Percentiles rank a stretch among this genome's conserved stretches.
These are phyloP conservation scores for Serpula lacrymans DNA, from an alignment of 768 basidiomycete genomes.

Conservation along the genomic window DNA sequence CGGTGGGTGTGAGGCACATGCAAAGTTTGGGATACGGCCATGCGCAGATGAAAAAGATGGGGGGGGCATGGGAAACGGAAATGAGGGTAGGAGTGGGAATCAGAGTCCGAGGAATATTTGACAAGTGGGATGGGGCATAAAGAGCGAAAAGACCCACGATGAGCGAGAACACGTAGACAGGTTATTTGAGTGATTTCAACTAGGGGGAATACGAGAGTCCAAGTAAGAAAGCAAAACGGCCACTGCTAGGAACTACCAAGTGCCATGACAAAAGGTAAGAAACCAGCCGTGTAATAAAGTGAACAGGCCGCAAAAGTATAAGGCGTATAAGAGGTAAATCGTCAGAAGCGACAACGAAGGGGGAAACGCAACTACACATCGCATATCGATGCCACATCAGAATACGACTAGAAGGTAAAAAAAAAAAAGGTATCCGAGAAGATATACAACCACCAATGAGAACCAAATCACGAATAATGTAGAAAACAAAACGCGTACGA, in stretches of 20 bases:
- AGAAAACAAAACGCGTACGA: constrained; percentile 30
- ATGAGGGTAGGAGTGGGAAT: constrained; percentile 7
- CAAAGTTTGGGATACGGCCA: too few species aligned
- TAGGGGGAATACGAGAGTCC: constrained; percentile 13
- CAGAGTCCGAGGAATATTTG: constrained; percentile 21
- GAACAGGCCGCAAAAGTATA: constrained; percentile 17
- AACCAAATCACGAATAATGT: constrained; percentile 33
- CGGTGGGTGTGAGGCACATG: too few species aligned
- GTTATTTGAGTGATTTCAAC: constrained; percentile 16
- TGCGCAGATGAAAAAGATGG: too few species aligned
- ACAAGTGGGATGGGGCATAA: constrained; percentile 19
- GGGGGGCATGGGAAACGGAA: constrained; percentile 11
- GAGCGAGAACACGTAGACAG: constrained; percentile 10
- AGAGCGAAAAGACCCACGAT: constrained; percentile 18
- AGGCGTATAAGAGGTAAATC: constrained; percentile 20
- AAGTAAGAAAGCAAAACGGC: constrained; percentile 17
- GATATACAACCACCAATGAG: constrained; percentile 29
- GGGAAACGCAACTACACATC: too few species aligned
- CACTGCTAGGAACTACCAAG: constrained; percentile 21
- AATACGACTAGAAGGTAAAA: constrained; percentile 14
- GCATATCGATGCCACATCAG: too few species aligned
- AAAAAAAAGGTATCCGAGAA: constrained; percentile 32
- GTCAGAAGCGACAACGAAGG: too few species aligned
- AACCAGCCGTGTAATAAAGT: constrained; percentile 20
- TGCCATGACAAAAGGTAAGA: constrained; percentile 18